Base-by-base conservation (phyloP, 2,329 filamentous ascomycete species). In the Fusarium avenaceum region DNA sequence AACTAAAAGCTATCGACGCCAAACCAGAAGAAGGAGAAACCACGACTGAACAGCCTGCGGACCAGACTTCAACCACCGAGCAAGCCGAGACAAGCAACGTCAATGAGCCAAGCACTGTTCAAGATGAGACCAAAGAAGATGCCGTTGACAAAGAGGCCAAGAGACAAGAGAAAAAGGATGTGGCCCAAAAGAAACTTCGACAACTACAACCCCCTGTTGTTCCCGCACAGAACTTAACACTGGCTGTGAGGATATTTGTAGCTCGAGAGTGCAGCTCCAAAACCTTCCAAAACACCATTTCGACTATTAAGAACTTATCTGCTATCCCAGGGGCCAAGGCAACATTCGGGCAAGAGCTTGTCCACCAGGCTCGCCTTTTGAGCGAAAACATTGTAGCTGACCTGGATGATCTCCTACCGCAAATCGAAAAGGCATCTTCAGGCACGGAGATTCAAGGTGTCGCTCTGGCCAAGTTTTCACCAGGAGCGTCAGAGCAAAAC, bases 301-400 rank as follows among this genome's bases (percentile, higher is more conserved):
- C 95, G 17, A 96, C 96, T n/a, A 97, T 99, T 83, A 98, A 97
- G 82, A 97, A 98, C 75, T 86, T 99, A 43, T 98, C 94, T 7
- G 90, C 92, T 39, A 96, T 99, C 63, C 94, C 95, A 17, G 93
- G 92, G 14, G 94, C 95, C 19, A 96, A 96, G 80, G 88, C 92
- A 53, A 86, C 93, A 13, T 98, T 99, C 77, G 96, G 96, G n/a
- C 90, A 92, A 71, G 95, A 99, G 80, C 86, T 99, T 50, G 92
- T 97, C 60, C 87, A 88, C 48, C 95, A 97, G 79, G 94, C 96
- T 48, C 92, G 95, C 73, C 84, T 89, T 49, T 83, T 99, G 28
- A 97, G 93, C 71, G 89, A 93, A 73, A 90, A 92, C 54, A 97
- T 98, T 61, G 86, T 97, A 11, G 83, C 86, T 5, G 95, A 98